Conservation (phyloP, 306 rosid genomes). For the Ochetophila trinervis region DNA sequence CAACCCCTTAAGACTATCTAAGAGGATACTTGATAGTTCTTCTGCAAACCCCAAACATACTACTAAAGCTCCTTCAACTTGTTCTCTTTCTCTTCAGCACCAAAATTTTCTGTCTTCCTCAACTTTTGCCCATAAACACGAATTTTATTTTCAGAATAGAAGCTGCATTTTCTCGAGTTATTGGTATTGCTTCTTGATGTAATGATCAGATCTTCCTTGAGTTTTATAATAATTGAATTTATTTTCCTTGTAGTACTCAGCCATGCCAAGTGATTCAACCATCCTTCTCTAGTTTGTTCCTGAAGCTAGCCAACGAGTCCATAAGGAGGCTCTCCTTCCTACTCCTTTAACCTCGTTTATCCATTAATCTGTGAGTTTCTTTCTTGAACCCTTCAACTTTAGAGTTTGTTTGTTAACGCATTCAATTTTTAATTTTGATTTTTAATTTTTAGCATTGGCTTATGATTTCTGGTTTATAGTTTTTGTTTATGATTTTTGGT, state of each 20-base stretch:
- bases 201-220: slow-evolving; percentile 36
- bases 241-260: slow-evolving; percentile 33
- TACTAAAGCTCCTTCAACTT: slow-evolving; percentile 36
- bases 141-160: slow-evolving; percentile 47
- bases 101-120: slow-evolving; percentile 28
- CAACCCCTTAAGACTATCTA: slow-evolving; percentile 50
- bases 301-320: slow-evolving; percentile 34
- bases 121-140: slow-evolving; percentile 65
- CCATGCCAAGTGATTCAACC: slow-evolving; percentile 64
- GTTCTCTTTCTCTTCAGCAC: not conserved
- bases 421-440: too few relatives aligned
- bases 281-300: slow-evolving; percentile 60
- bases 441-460: too few relatives aligned
- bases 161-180: slow-evolving; percentile 17
- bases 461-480: too few relatives aligned
- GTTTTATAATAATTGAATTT: slow-evolving; percentile 16
- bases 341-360: slow-evolving; percentile 40
- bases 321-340: slow-evolving; percentile 21
- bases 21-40: slow-evolving; percentile 41
- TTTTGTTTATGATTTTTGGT: too few relatives aligned
- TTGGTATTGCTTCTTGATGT: not conserved
- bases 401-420: too few relatives aligned
- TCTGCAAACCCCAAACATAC: slow-evolving; percentile 32
- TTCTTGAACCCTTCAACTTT: slow-evolving; percentile 14
- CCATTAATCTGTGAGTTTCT: slow-evolving; percentile 48